Evolutionary conservation across 2,329 filamentous ascomycete species (phyloP).

Genomic region (Aaosphaeria pasadenensis): DNA sequence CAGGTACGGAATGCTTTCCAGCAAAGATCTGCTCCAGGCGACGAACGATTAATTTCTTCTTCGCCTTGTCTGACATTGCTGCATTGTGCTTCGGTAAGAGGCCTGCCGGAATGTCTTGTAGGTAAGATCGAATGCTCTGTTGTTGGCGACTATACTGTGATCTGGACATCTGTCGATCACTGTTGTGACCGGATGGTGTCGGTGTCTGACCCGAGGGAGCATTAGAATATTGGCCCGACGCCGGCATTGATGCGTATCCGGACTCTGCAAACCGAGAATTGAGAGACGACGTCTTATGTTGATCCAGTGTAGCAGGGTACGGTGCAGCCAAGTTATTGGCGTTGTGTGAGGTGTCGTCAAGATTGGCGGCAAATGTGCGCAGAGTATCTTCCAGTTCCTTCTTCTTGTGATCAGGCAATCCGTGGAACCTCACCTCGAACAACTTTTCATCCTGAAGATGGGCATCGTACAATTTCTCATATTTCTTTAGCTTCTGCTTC

Average conservation of each 20-base stretch:
- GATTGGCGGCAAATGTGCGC: constrained; percentile 64
- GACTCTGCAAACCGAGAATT: constrained; percentile 50
- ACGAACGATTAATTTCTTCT: constrained; percentile 73
- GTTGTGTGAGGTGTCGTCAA: constrained; percentile 46
- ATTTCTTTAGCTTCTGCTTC: constrained; percentile 69
- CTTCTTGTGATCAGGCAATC: constrained; percentile 69
- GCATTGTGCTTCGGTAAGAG: constrained; percentile 59
- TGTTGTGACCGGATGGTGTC: constrained; percentile 31
- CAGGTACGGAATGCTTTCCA: constrained; percentile 55
- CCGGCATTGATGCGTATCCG: constrained; percentile 61
- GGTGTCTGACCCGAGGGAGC: constrained; percentile 14
- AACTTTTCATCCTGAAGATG: constrained; percentile 72
- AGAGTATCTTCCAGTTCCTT: constrained; percentile 72
- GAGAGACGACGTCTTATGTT: constrained; percentile 61
- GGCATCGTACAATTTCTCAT: constrained; percentile 64
- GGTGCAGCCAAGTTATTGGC: constrained; percentile 23
- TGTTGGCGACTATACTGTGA: constrained; percentile 33
- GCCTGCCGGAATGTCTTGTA: constrained; percentile 69
- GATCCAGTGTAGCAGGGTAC: constrained; percentile 48
- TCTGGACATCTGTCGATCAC: constrained; percentile 24
- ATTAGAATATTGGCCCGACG: constrained; percentile 43
- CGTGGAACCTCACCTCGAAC: constrained; percentile 79
- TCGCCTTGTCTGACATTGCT: constrained; percentile 67
- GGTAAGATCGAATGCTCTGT: constrained; percentile 63
- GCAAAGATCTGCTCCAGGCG: constrained; percentile 80